A percentile compares a stretch with the other conserved stretches of the same genome.
Conservation (phyloP, 768 basidiomycete genomes). For the Rubroboletus pulcherrimus region DNA sequence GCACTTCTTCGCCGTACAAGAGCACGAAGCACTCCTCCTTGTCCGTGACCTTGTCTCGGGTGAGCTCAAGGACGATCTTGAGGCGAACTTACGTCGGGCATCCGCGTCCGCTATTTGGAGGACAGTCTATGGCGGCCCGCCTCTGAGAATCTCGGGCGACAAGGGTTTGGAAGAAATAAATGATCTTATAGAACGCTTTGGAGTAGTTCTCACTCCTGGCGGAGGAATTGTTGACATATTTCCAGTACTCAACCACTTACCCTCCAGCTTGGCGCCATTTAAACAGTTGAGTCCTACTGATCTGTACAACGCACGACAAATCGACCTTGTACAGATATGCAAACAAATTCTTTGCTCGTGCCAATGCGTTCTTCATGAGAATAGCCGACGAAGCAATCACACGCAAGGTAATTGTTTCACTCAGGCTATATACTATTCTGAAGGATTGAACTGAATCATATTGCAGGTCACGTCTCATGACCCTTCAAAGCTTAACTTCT, state of each 20-base stretch:
- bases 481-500: constrained; percentile 5
- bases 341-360: constrained; percentile 3
- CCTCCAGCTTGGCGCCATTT: constrained; percentile 4
- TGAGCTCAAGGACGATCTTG: background rate
- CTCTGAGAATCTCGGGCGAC: constrained; percentile 1
- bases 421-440: background rate
- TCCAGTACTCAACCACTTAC: constrained; percentile 3
- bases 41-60: constrained; percentile 3
- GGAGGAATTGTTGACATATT: constrained; percentile 7
- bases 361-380: background rate
- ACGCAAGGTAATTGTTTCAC: background rate
- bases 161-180: constrained; percentile 4
- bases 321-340: constrained; percentile 2
- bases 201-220: constrained; percentile 1
- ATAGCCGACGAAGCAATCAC: constrained; percentile 5
- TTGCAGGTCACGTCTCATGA: constrained; percentile 1
- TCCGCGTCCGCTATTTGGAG: constrained; percentile 9
- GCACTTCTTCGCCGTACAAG: constrained; percentile 1
- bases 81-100: constrained; percentile 4
- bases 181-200: background rate
- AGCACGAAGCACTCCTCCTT: constrained; percentile 7
- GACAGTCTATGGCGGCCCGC: constrained; percentile 3
- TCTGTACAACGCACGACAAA: background rate
- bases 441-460: background rate
- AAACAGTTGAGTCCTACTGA: constrained; percentile 1